These are phyloP conservation scores for Trichothecium roseum DNA, from an alignment of 2,329 filamentous ascomycete species.

Conservation along the genomic window DNA sequence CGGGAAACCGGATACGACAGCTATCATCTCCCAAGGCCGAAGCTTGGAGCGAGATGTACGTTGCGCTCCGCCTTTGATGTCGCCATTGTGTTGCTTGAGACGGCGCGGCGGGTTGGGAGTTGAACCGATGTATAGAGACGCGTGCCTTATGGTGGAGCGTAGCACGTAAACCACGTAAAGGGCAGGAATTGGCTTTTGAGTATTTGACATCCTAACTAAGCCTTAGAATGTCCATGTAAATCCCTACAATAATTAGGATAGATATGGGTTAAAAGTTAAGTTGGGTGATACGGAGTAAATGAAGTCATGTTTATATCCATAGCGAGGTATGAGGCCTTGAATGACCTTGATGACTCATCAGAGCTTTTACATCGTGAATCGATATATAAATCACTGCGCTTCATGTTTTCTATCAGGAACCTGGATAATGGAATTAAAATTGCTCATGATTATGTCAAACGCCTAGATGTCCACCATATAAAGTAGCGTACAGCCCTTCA, in stretches of 20 bases:
- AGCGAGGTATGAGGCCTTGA: too few relatives aligned
- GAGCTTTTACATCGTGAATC: too few relatives aligned
- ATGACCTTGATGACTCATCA: background rate
- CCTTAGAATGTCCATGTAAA: too few relatives aligned
- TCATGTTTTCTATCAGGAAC: too few relatives aligned
- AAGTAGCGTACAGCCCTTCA: background rate
- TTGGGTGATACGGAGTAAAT: too few relatives aligned
- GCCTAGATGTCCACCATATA: too few relatives aligned
- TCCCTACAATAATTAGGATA: too few relatives aligned
- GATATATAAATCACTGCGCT: too few relatives aligned
- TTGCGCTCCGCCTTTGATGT: slow-evolving; percentile 67
- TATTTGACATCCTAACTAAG: background rate
- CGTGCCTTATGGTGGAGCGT: slow-evolving; percentile 65
- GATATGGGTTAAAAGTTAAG: too few relatives aligned
- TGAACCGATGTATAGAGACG: slow-evolving; percentile 77
- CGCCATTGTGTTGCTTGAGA: slow-evolving; percentile 85
- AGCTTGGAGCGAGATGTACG: slow-evolving; percentile 58
- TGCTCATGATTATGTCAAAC: too few relatives aligned
- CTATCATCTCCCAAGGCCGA: slow-evolving; percentile 86
- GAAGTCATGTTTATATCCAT: background rate
- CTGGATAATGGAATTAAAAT: too few relatives aligned
- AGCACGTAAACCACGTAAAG: slow-evolving; percentile 92
- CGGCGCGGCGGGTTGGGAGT: slow-evolving; percentile 81
- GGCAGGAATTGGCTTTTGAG: slow-evolving; percentile 58
- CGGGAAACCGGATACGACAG: slow-evolving; percentile 79